phyloP scores from a whole-genome alignment of 2,329 filamentous ascomycete species.

The Sclerotinia glacialis region DNA sequence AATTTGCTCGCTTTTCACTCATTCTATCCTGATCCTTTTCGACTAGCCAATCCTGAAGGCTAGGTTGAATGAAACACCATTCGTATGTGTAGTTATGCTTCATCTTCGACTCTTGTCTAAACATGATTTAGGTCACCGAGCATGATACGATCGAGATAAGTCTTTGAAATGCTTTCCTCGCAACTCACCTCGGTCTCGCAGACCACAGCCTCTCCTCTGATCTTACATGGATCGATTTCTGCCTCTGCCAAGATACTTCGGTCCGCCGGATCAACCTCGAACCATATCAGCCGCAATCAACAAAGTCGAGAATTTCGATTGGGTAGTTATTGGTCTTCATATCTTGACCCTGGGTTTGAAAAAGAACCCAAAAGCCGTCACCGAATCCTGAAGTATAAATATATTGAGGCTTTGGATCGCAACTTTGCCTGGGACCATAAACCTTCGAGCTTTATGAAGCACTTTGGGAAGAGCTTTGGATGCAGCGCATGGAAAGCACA shows the following conservation, averaged over 20 bases:
- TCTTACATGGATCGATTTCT: slow-evolving; percentile 20
- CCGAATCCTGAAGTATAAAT: slow-evolving; percentile 46
- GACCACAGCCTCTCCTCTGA: slow-evolving; percentile 23
- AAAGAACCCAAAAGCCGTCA: slow-evolving; percentile 48
- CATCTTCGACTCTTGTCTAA: background rate
- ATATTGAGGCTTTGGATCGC: slow-evolving; percentile 46
- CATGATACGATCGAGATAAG: slow-evolving; percentile 29
- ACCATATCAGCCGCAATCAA: slow-evolving; percentile 32
- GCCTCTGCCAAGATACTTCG: slow-evolving; percentile 25
- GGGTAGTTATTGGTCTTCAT: slow-evolving; percentile 46
- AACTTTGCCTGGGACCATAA: slow-evolving; percentile 49
- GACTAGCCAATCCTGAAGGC: background rate
- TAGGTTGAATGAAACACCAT: background rate
- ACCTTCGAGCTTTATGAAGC: slow-evolving; percentile 39
- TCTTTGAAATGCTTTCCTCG: slow-evolving; percentile 34
- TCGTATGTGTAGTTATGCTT: background rate
- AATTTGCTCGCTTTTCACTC: background rate
- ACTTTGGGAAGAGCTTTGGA: slow-evolving; percentile 43
- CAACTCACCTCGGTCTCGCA: slow-evolving; percentile 28
- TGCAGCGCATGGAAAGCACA: slow-evolving; percentile 43
- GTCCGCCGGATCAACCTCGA: slow-evolving; percentile 20
- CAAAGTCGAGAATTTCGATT: slow-evolving; percentile 51
- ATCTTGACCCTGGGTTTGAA: slow-evolving; percentile 44
- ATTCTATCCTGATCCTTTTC: background rate
- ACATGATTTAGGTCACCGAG: slow-evolving; percentile 9